Evolutionary conservation across 257 asterid species (phyloP).

Genomic region (Petrea volubilis): DNA sequence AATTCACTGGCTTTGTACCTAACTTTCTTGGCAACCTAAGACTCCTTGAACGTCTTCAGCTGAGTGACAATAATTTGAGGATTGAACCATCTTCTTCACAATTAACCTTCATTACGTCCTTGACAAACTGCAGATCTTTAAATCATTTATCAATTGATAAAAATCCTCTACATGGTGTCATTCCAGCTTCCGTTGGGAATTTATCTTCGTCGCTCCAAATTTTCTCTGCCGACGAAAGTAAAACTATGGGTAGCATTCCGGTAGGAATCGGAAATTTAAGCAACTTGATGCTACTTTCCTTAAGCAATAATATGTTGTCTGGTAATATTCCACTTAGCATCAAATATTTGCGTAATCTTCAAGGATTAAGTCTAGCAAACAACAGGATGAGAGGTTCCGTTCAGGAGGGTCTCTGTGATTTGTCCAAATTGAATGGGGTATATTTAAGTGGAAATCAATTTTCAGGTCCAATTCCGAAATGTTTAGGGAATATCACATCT

Average conservation of each 20-base stretch:
- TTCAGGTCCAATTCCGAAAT: background rate
- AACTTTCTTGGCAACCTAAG: background rate
- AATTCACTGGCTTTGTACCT: background rate
- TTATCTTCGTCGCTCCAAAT: background rate
- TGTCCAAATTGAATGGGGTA: background rate
- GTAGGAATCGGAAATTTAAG: background rate
- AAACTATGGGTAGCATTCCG: background rate
- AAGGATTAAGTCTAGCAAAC: background rate
- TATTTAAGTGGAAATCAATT: background rate
- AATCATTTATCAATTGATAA: background rate
- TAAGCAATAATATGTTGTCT: background rate
- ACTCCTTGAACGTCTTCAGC: background rate
- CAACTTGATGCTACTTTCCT: background rate
- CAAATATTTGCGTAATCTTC: background rate
- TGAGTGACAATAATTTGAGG: background rate
- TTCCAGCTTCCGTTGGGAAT: background rate
- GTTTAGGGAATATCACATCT: constrained; percentile 6
- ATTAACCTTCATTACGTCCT: background rate
- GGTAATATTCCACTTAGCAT: background rate
- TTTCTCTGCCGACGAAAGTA: background rate
- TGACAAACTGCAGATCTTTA: background rate
- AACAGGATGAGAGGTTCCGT: background rate
- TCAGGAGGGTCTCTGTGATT: background rate
- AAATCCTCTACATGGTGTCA: background rate
- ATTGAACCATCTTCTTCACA: background rate